phyloP scores from a whole-genome alignment of 768 basidiomycete genomes.

The Cystofilobasidium macerans region DNA sequence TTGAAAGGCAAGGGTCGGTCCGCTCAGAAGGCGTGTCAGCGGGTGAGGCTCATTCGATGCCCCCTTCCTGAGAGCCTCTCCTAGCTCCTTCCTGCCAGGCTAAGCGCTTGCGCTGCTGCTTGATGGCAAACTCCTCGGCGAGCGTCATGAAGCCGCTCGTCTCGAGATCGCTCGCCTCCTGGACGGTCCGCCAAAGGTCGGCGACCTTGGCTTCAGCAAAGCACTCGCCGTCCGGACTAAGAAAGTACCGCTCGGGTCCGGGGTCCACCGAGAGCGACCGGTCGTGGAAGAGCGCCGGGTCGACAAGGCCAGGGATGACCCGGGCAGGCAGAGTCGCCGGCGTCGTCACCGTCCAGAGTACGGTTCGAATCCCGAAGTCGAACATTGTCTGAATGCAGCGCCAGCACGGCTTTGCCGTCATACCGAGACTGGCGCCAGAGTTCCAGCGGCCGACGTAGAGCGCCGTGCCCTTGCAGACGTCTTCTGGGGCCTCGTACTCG shows the following conservation, averaged over 20 bases:
- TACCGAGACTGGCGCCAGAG: too few species aligned
- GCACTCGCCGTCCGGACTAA: background rate
- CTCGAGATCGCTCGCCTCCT: background rate
- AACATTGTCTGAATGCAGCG: conserved; percentile 12
- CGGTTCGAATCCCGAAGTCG: background rate
- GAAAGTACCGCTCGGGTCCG: background rate
- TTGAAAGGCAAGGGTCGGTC: too few species aligned
- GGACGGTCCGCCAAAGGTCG: background rate
- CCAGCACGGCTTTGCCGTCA: conserved; percentile 23
- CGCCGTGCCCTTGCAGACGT: background rate
- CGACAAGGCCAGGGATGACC: too few species aligned
- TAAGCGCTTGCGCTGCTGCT: too few species aligned
- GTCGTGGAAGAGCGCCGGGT: too few species aligned
- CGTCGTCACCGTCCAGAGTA: conserved; percentile 4
- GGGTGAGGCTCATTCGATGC: too few species aligned
- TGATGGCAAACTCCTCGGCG: background rate
- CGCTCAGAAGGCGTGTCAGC: too few species aligned
- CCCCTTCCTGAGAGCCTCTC: too few species aligned
- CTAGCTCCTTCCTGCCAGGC: too few species aligned
- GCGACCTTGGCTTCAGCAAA: background rate
- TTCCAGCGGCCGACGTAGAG: conserved; percentile 20
- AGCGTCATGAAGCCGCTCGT: background rate
- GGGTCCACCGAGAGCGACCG: too few species aligned
- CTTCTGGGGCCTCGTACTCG: background rate
- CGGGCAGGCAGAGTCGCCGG: too few species aligned